Conservation (phyloP, 2,329 filamentous ascomycete genomes). For the Rhynchosporium secalis region DNA sequence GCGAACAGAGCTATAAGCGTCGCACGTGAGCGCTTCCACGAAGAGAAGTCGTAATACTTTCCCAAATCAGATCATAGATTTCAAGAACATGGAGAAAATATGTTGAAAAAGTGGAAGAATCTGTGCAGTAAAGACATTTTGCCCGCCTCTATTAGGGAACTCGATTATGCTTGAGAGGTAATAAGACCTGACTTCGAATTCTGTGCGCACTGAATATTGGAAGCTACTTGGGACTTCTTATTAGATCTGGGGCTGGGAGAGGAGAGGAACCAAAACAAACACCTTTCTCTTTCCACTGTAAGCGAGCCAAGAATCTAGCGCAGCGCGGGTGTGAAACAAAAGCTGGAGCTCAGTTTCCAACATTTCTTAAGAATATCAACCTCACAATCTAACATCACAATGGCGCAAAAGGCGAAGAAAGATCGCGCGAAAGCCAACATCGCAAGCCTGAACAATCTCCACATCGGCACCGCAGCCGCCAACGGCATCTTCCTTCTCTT, state of each 20-base stretch:
- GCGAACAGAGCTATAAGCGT: no score
- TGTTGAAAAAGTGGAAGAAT: no score
- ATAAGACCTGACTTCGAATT: background rate
- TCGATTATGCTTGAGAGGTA: no score
- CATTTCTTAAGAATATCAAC: background rate
- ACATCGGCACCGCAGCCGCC: conserved; percentile 70
- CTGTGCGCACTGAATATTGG: background rate
- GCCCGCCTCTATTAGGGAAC: no score
- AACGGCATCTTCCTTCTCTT: conserved; percentile 75
- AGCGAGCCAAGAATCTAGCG: conserved; percentile 2
- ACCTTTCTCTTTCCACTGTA: conserved; percentile 1
- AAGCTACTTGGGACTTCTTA: background rate
- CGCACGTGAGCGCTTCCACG: no score
- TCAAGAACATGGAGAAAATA: no score
- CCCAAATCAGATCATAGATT: no score
- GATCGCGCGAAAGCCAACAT: conserved; percentile 76
- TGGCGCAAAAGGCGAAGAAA: conserved; percentile 42
- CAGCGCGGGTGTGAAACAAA: background rate
- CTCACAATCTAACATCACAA: conserved; percentile 17
- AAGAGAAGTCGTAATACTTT: no score
- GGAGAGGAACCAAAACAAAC: background rate
- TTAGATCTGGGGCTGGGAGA: background rate
- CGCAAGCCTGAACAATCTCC: conserved; percentile 75
- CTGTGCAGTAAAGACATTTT: no score
- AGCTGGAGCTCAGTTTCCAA: background rate